Evolutionary conservation across 2,329 filamentous ascomycete genomes (phyloP), one percentile per base, ranked within the genome.

Genomic region (Scleromitrula shiraiana): DNA sequence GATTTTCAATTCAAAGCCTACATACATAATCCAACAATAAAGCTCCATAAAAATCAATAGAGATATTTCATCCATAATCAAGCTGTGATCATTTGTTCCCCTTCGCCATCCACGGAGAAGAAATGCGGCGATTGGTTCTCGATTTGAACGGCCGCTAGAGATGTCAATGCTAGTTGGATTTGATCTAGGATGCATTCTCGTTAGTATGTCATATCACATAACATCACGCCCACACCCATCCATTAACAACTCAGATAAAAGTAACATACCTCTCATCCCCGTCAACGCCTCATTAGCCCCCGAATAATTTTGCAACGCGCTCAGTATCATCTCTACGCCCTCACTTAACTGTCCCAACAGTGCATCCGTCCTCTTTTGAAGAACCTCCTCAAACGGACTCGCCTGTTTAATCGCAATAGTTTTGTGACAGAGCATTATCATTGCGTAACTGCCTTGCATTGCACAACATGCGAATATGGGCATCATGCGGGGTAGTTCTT

Each of bases 381-480:
- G 19, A 2, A n/a, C 15, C 19, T 35, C 37, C 19, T 41, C 44
- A 12, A 41, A 35, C 3, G 36, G 37, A 19, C 22, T 41, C 8
- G 37, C 17, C 17, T 47, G 20, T 17, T 33, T 47, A 44, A 59
- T 55, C 6, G 54, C 52, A 22, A 49, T 46, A 1, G 52, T 55
- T 38, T 57, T 60, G 24, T 55, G 57, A 10, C 42, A 51, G 20
- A 64, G 50, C 62, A 65, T 64, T 14, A 65, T 54, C 44, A 66
- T 56, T 1, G 60, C 62, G 36, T 66, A 66, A n/a, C 57, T 59
- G 19, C 53, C 53, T 41, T 65, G 63, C 59, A 64, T 63, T 5
- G 62, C 63, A 47, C 64, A 66, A 49, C 64, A 66, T 8, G 63
- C 62, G 46, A 64, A 65, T 2, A 60, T 53, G 2, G 64, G 64